Evolutionary conservation across 495 filamentous ascomycete genomes (phyloP), one percentile per base, ranked within the genome.

Genomic region (Amorphotheca resinae): DNA sequence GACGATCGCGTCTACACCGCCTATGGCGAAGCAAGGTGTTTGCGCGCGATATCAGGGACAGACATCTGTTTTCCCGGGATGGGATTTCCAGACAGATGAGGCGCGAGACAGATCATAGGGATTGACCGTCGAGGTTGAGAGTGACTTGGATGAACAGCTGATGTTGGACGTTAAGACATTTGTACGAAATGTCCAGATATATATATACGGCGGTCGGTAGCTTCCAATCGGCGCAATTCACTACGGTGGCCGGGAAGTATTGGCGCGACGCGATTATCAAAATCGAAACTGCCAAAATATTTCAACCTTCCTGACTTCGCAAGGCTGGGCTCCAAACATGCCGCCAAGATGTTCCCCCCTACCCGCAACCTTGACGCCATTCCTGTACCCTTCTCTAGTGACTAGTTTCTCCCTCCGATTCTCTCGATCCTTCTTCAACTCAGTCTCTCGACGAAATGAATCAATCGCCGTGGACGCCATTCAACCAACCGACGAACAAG

Each of bases 321-420:
- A 26, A 15, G 9, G 14, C 12, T 12, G 32, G n/a, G n/a, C 18
- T 4, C 22, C 18, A 28, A 50, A 5, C 7, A 73, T 73, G 70
- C 59, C 66, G 46, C 63, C 64, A 40, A 57, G 68, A 43, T 67
- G 64, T 52, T 46, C 66, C 9, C 44, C 59, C 8, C 49, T 59
- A 18, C 59, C 60, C 11, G 61, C 64, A 15, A 64, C 71, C 33
- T 59, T 79, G 43, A 68, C 79, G 2, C 78, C 76, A 6, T 84
- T 82, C 54, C 68, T 82, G 14, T 83, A 81, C 53, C 79, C 79
- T 3, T 70, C 66, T 22, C 46, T 80, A 16, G 60, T 64, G 46
- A 49, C 53, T 26, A 57, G 56, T 59, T 57, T 56, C 33, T 57
- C 58, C 37, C 53, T 49, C 45, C 31, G 45, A 31, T 52, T 52